Conservation (phyloP, 2,329 filamentous ascomycete species). For the Pleoardoris graminearum region DNA sequence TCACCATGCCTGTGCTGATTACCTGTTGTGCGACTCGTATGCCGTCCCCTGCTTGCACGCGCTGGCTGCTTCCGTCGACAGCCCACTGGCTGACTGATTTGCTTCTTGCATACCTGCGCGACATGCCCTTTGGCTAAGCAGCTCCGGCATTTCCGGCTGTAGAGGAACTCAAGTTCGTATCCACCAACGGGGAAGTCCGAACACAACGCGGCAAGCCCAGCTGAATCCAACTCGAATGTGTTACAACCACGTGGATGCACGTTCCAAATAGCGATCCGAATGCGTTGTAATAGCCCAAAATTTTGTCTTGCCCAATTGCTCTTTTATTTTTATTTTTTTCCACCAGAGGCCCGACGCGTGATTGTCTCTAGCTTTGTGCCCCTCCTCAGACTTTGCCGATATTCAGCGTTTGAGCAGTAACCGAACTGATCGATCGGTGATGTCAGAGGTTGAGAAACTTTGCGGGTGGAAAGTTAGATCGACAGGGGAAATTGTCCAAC, state of each 20-base stretch:
- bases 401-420: neutral
- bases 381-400: conserved; percentile 1
- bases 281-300: neutral
- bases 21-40: conserved; percentile 38
- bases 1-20: conserved; percentile 29
- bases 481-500: conserved; percentile 18
- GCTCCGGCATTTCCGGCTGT: conserved; percentile 9
- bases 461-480: conserved; percentile 9
- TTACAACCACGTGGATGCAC: conserved; percentile 39
- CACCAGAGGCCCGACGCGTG: no score
- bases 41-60: conserved; percentile 15
- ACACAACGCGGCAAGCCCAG: conserved; percentile 12
- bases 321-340: no score
- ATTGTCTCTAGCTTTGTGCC: conserved; percentile 2
- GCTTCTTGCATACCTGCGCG: conserved; percentile 1
- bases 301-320: conserved; percentile 28
- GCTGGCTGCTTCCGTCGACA: conserved; percentile 9
- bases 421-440: neutral
- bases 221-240: conserved; percentile 15
- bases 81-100: conserved; percentile 6
- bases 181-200: conserved; percentile 22
- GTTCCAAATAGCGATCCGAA: conserved; percentile 16
- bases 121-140: neutral
- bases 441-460: conserved; percentile 1
- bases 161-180: neutral